Conservation (phyloP, 1,284 basidiomycete genomes). For the Cryptococcus sp. region DNA sequence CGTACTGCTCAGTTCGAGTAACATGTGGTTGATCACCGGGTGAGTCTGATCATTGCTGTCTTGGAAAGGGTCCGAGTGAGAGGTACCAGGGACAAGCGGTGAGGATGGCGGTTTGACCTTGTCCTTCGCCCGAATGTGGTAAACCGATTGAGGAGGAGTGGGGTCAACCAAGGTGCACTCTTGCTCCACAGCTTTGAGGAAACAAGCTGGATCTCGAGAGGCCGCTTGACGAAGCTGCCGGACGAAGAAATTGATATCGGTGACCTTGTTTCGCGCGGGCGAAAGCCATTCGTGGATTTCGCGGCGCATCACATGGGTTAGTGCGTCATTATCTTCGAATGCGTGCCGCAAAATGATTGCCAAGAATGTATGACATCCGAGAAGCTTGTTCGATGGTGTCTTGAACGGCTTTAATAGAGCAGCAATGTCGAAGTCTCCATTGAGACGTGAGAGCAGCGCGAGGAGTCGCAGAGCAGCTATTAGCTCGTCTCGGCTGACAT, state of each 20-base stretch:
- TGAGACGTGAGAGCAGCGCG: conserved; percentile 69
- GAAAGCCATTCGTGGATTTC: conserved; percentile 77
- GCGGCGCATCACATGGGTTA: conserved; percentile 75
- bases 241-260: conserved; percentile 73
- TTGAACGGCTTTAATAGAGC: conserved; percentile 64
- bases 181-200: conserved; percentile 71
- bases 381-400: conserved; percentile 24
- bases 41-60: conserved; percentile 19
- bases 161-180: conserved; percentile 73
- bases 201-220: conserved; percentile 74
- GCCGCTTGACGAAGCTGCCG: conserved; percentile 78
- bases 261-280: conserved; percentile 66
- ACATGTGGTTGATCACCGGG: conserved; percentile 36
- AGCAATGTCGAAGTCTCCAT: conserved; percentile 26
- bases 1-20: conserved; percentile 34
- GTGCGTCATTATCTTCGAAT: conserved; percentile 71
- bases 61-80: conserved; percentile 57
- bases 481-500: conserved; percentile 62
- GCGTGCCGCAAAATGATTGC: conserved; percentile 87
- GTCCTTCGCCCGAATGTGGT: conserved; percentile 61
- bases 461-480: conserved; percentile 76
- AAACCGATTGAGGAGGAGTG: conserved; percentile 59
- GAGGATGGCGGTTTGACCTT: conserved; percentile 6
- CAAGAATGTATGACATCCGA: conserved; percentile 76
- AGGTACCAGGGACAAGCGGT: neutral